Conservation (phyloP, 2,329 filamentous ascomycete species). For the Hortaea sp. region DNA sequence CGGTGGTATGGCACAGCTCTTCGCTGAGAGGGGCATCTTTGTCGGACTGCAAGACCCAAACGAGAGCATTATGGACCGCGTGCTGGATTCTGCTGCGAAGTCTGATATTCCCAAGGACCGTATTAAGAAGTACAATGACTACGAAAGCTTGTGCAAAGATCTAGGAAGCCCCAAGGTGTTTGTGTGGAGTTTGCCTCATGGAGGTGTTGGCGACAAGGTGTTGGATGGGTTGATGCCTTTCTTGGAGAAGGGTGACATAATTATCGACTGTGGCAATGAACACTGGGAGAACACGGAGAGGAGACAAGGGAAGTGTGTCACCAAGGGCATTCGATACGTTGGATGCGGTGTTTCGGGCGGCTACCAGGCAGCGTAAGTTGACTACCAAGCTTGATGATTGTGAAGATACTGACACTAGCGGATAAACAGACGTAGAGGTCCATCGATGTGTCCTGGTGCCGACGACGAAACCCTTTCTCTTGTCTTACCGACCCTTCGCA, state of each 20-base stretch:
- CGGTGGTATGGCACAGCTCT: constrained; percentile 48
- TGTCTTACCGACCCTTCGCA: constrained; percentile 51
- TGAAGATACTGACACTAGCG: neutral
- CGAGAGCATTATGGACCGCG: constrained; percentile 37
- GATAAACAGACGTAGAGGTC: constrained; percentile 40
- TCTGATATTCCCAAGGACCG: constrained; percentile 29
- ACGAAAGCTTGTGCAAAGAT: constrained; percentile 27
- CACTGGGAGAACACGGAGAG: constrained; percentile 55
- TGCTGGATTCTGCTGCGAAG: constrained; percentile 32
- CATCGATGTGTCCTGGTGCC: constrained; percentile 58
- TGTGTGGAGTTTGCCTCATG: constrained; percentile 25
- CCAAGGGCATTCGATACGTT: constrained; percentile 50
- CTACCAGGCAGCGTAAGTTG: constrained; percentile 50
- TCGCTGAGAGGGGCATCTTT: constrained; percentile 46
- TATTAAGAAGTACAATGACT: constrained; percentile 33
- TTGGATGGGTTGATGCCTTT: constrained; percentile 39
- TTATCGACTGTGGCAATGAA: constrained; percentile 61
- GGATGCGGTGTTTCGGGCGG: constrained; percentile 61
- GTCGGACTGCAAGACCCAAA: constrained; percentile 48
- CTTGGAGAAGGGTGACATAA: constrained; percentile 52
- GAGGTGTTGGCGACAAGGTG: constrained; percentile 37
- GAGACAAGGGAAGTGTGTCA: constrained; percentile 45
- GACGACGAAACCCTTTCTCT: constrained; percentile 47
- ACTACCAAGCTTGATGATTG: neutral
- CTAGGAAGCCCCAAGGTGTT: constrained; percentile 30